A percentile compares a stretch with the other conserved stretches of the same genome.
These are phyloP conservation scores for Rhizoclosmatium globosum DNA, from an alignment of 192 early-diverging fungal genomes.

Conservation along the genomic window DNA sequence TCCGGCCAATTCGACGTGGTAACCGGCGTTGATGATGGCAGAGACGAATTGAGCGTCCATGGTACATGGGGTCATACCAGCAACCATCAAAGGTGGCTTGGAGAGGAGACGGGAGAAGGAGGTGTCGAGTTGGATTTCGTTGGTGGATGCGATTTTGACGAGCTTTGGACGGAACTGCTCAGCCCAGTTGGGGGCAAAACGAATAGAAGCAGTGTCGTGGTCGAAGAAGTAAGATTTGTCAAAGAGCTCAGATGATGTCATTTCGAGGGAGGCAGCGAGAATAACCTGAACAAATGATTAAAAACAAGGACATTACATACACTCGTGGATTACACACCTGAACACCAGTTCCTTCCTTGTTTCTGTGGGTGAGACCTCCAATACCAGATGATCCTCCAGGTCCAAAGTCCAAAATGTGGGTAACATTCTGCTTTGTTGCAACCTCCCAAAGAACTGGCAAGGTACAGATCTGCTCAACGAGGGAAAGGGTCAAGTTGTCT, in stretches of 20 bases:
- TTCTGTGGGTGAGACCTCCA: constrained; percentile 82
- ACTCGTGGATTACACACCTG: constrained; percentile 30
- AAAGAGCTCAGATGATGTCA: constrained; percentile 66
- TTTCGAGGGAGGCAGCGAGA: constrained; percentile 73
- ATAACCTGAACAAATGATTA: constrained; percentile 51
- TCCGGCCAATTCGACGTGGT: constrained; percentile 89
- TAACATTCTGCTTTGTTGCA: constrained; percentile 66
- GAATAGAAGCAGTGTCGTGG: constrained; percentile 74
- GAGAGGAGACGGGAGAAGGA: constrained; percentile 84
- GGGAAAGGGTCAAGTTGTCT: constrained; percentile 65
- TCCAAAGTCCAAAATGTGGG: constrained; percentile 95
- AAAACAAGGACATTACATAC: background rate
- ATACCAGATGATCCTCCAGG: constrained; percentile 87
- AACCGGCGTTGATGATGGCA: constrained; percentile 89
- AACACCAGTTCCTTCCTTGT: constrained; percentile 88
- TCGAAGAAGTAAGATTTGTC: constrained; percentile 83
- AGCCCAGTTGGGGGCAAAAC: constrained; percentile 85
- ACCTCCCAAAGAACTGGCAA: constrained; percentile 80
- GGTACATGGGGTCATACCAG: constrained; percentile 94
- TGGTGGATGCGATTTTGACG: constrained; percentile 71
- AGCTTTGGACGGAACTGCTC: constrained; percentile 85
- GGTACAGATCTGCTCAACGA: constrained; percentile 77
- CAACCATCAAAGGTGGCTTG: constrained; percentile 93
- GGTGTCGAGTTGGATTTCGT: constrained; percentile 84
- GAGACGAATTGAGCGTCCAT: constrained; percentile 80